Conservation (phyloP, 176 grass and related monocot genomes). For the Neostapfia colusana region DNA sequence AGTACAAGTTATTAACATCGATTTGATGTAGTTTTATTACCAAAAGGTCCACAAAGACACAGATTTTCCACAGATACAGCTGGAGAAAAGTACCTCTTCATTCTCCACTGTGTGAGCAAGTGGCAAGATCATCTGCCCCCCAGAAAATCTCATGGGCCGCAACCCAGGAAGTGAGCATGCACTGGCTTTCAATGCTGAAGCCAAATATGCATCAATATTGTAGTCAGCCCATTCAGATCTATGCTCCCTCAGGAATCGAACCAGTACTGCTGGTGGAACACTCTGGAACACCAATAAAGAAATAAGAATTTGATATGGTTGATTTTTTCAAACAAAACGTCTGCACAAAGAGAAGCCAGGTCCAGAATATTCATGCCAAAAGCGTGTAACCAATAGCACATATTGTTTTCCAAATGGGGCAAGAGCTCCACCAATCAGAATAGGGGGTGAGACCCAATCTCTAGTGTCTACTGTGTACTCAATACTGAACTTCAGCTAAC, state of each 20-base stretch:
- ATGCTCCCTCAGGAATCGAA: constrained; percentile 93
- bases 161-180: constrained; percentile 59
- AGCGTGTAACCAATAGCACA: neutral
- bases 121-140: constrained; percentile 84
- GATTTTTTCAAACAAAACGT: neutral
- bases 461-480: neutral
- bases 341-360: neutral
- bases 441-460: neutral
- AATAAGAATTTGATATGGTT: constrained; percentile 9
- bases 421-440: neutral
- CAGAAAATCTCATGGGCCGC: constrained; percentile 76
- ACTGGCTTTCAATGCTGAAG: constrained; percentile 64
- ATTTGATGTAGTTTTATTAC: neutral
- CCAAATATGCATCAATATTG: constrained; percentile 85
- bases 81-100: constrained; percentile 68
- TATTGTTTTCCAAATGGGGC: neutral
- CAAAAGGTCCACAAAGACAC: neutral
- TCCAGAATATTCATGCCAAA: constrained; percentile 5
- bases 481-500: neutral
- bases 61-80: constrained; percentile 3
- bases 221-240: constrained; percentile 99
- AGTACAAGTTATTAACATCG: neutral
- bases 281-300: constrained; percentile 58
- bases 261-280: constrained; percentile 82
- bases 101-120: constrained; percentile 95